These are phyloP conservation scores for Iris pallida DNA, from an alignment of 116 monocot species.

Conservation along the genomic window DNA sequence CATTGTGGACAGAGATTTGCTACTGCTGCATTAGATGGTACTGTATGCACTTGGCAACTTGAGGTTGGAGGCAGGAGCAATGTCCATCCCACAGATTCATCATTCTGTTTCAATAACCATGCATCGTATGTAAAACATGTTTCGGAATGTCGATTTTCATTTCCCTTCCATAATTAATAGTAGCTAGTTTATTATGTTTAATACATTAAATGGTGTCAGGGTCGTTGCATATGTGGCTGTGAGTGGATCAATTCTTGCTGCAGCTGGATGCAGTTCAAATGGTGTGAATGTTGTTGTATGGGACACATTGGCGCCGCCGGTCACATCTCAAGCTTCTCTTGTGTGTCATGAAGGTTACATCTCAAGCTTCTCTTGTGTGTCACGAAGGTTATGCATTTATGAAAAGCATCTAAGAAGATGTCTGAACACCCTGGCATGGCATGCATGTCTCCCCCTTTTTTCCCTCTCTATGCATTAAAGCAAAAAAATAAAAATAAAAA, in stretches of 20 bases:
- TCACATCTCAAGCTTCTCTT: slow-evolving; percentile 77
- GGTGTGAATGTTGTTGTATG: slow-evolving; percentile 78
- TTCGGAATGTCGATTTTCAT: neutral
- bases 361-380: slow-evolving; percentile 79
- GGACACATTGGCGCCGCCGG: slow-evolving; percentile 90
- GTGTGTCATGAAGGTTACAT: slow-evolving; percentile 91
- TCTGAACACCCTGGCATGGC: too few relatives aligned
- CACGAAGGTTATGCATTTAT: too few relatives aligned
- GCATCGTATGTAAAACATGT: slow-evolving; percentile 60
- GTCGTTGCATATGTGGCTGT: slow-evolving; percentile 72
- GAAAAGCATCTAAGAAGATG: too few relatives aligned
- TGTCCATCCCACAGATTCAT: slow-evolving; percentile 78
- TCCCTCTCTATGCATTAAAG: too few relatives aligned
- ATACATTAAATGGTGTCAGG: slow-evolving; percentile 34
- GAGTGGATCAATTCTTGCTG: slow-evolving; percentile 91
- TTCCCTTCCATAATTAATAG: neutral
- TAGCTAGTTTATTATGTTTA: neutral
- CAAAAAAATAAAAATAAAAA: too few relatives aligned
- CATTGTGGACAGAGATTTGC: slow-evolving; percentile 89
- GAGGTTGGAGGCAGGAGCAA: slow-evolving; percentile 91
- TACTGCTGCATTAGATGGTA: slow-evolving; percentile 83
- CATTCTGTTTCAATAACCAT: slow-evolving; percentile 70
- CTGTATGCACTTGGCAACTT: slow-evolving; percentile 91
- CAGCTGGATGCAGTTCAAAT: slow-evolving; percentile 77
- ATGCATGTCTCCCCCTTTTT: too few relatives aligned